Evolutionary conservation across 1,139 yeast species (phyloP).

Genomic region (Suhomyces guaymorum): DNA sequence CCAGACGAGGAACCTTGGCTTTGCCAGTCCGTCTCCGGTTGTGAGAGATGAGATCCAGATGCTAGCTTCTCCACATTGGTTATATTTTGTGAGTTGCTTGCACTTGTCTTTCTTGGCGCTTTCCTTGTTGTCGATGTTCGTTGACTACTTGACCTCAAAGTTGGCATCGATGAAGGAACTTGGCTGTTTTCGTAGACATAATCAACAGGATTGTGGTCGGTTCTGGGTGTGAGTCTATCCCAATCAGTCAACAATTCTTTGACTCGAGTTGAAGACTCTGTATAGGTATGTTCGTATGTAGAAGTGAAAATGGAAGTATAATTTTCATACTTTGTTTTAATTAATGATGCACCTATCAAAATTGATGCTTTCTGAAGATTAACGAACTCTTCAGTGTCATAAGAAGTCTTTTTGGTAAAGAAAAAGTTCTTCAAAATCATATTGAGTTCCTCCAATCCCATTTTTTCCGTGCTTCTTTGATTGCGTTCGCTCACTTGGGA

Average conservation of each 20-base stretch:
- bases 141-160: too few species aligned
- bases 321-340: slow-evolving; percentile 23
- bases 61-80: neutral
- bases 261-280: slow-evolving; percentile 22
- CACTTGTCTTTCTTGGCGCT: too few species aligned
- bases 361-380: slow-evolving; percentile 22
- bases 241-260: slow-evolving; percentile 28
- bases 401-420: slow-evolving; percentile 10
- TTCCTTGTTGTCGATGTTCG: too few species aligned
- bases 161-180: neutral
- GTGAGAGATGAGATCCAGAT: slow-evolving; percentile 1
- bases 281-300: slow-evolving; percentile 15
- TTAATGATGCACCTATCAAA: slow-evolving; percentile 27
- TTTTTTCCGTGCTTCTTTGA: slow-evolving; percentile 1
- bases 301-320: slow-evolving; percentile 13
- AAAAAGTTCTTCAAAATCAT: slow-evolving; percentile 10
- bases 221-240: slow-evolving; percentile 21
- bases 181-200: slow-evolving; percentile 23
- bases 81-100: too few species aligned
- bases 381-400: slow-evolving; percentile 16
- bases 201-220: slow-evolving; percentile 7
- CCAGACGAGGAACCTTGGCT: slow-evolving; percentile 1
- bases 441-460: slow-evolving; percentile 16
- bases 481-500: slow-evolving; percentile 5
- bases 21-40: too few species aligned